Percentiles rank a stretch among this genome's conserved stretches.
Evolutionary conservation across 768 basidiomycete genomes (phyloP).

Genomic region (Artomyces pyxidatus): DNA sequence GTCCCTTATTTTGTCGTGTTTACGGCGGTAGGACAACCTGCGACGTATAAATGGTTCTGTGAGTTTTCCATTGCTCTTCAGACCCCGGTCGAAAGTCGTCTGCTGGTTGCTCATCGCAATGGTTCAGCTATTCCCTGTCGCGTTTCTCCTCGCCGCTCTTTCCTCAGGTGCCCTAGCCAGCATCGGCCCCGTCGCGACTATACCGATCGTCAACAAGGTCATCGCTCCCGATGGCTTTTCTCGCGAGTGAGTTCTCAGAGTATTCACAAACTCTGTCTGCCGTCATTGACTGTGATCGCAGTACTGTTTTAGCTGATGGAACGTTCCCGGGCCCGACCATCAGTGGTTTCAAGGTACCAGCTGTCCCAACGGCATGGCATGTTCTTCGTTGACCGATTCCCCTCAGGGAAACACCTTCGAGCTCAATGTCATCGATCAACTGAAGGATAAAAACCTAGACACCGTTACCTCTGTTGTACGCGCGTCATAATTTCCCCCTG

Average conservation of each 20-base stretch:
- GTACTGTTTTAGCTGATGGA: neutral
- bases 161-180: no score
- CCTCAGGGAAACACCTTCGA: constrained; percentile 1
- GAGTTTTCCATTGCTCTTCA: no score
- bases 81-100: no score
- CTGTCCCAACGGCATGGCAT: neutral
- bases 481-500: neutral
- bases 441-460: neutral
- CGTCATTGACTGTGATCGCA: neutral
- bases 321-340: neutral
- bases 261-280: neutral
- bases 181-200: no score
- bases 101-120: no score
- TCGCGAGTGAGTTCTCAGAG: neutral
- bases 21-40: no score
- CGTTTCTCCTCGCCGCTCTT: no score
- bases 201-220: neutral
- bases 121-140: no score
- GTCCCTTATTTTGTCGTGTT: no score
- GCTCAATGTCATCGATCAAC: neutral
- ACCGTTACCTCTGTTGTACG: constrained; percentile 9
- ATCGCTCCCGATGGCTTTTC: neutral
- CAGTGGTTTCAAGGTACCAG: neutral
- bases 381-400: neutral
- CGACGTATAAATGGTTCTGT: no score